Evolutionary conservation across 805 yeast species (phyloP).

Genomic region (Suhomyces canberraensis): DNA sequence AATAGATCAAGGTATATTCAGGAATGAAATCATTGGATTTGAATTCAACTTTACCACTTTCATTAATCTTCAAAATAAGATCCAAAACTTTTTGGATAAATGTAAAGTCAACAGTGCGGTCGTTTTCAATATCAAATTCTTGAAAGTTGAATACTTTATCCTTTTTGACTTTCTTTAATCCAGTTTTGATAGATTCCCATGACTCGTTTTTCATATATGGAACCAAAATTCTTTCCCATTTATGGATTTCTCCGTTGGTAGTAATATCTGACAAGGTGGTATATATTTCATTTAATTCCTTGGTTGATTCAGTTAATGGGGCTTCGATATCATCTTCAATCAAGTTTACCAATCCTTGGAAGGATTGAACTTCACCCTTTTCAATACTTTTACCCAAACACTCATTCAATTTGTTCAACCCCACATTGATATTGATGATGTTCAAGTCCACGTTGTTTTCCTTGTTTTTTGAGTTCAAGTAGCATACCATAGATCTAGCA

Average conservation of each 20-base stretch:
- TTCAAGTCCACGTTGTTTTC: slow-evolving; percentile 44
- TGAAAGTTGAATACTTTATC: slow-evolving; percentile 25
- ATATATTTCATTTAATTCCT: slow-evolving; percentile 23
- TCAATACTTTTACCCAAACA: slow-evolving; percentile 61
- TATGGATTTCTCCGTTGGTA: slow-evolving; percentile 15
- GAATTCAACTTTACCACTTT: slow-evolving; percentile 22
- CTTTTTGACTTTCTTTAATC: slow-evolving; percentile 11
- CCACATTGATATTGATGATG: slow-evolving; percentile 53
- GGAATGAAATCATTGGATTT: slow-evolving; percentile 40
- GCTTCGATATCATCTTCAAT: slow-evolving; percentile 18
- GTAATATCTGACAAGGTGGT: slow-evolving; percentile 19
- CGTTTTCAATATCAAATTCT: slow-evolving; percentile 61
- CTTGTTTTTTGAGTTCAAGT: slow-evolving; percentile 37
- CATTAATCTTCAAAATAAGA: slow-evolving; percentile 33
- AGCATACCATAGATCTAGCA: slow-evolving; percentile 40
- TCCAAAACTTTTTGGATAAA: slow-evolving; percentile 48
- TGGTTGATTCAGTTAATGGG: slow-evolving; percentile 13
- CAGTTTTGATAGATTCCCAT: slow-evolving; percentile 20
- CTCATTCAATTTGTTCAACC: slow-evolving; percentile 65
- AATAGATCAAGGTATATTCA: slow-evolving; percentile 60
- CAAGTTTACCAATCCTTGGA: slow-evolving; percentile 27
- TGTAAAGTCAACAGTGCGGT: slow-evolving; percentile 58
- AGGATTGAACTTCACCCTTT: slow-evolving; percentile 3
- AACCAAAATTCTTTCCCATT: slow-evolving; percentile 26
- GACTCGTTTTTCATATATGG: slow-evolving; percentile 30